Evolutionary conservation across 83 land plant genomes (phyloP), one percentile per base, ranked within the genome.

Genomic region (Thuja plicata): DNA sequence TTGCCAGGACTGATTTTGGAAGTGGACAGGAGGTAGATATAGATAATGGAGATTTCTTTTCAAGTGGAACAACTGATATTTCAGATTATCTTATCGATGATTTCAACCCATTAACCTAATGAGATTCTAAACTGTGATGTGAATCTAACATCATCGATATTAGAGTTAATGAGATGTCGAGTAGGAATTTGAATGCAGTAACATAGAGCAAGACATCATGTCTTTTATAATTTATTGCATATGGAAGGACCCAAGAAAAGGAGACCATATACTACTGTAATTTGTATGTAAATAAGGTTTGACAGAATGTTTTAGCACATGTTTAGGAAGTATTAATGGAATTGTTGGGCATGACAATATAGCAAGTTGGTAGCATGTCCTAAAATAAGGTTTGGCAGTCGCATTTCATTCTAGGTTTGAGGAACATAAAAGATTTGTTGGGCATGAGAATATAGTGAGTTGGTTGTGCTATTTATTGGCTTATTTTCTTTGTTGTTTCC

Each of bases 51-150:
- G 86, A 84, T 52, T 84, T 84, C 86, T 50, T 84, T 50, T 30
- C 86, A 32, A 84, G 62, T 50, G 86, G 86, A 84, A 32, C 62
- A 17, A 52, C 86, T 84, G 86, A 84, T 46, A 84, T 84, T 54
- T 84, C 86, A 84, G 86, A 85, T 34, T 85, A 52, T 54, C 40
- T 85, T 34, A 35, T 85, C 55, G 86, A 85, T 54, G 86, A 85
- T 85, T 85, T 85, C 62, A 85, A 50, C 35, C 86, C 66, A 52
- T 66, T 52, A 3, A 38, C 86, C 66, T 54, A 21, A 85, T 85
- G 34, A 85, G 54, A 85, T 7, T 30, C 54, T 32, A 85, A 54
- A 52, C 15, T 8, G 9, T 32, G 12, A 52, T 84, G 60, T 41
- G 16, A 32, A 21, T 32, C 6, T 85, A 85, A 34, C 40, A 54